Evolutionary conservation across 2,329 filamentous ascomycete genomes (phyloP).

Genomic region (Claviceps capensis): DNA sequence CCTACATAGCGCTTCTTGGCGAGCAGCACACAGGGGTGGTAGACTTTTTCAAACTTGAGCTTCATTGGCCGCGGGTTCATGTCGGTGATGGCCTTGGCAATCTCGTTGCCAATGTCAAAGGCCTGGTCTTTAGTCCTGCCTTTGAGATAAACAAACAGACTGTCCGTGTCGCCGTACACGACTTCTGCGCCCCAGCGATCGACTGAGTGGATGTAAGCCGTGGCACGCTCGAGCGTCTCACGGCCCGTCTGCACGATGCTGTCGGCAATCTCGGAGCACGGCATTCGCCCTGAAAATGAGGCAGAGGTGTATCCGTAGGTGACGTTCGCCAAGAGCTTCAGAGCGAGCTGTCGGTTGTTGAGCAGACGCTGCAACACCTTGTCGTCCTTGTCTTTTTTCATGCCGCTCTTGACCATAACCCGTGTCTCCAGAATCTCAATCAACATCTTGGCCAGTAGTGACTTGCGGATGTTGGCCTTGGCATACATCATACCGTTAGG

Average conservation of each 20-base stretch:
- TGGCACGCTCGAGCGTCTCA: conserved; percentile 87
- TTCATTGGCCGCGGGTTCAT: conserved; percentile 87
- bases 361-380: conserved; percentile 71
- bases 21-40: conserved; percentile 83
- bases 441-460: conserved; percentile 88
- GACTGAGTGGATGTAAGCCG: conserved; percentile 81
- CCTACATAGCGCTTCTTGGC: conserved; percentile 98
- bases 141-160: conserved; percentile 78
- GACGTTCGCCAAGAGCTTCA: conserved; percentile 96
- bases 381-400: conserved; percentile 88
- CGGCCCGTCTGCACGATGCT: conserved; percentile 94
- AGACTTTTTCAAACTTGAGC: conserved; percentile 97
- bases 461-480: conserved; percentile 74
- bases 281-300: conserved; percentile 94
- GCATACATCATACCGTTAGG: conserved; percentile 96
- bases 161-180: conserved; percentile 96
- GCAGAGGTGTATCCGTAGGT: conserved; percentile 97
- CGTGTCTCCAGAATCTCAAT: conserved; percentile 90
- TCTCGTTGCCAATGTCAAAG: conserved; percentile 86
- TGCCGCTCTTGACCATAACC: conserved; percentile 94
- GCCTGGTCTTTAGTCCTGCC: conserved; percentile 79
- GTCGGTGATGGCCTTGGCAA: conserved; percentile 72
- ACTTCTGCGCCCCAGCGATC: conserved; percentile 87
- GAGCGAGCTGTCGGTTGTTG: conserved; percentile 84
- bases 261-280: conserved; percentile 93